phyloP scores from a whole-genome alignment of 1,139 yeast species.

The Blastobotrys serpentis region DNA sequence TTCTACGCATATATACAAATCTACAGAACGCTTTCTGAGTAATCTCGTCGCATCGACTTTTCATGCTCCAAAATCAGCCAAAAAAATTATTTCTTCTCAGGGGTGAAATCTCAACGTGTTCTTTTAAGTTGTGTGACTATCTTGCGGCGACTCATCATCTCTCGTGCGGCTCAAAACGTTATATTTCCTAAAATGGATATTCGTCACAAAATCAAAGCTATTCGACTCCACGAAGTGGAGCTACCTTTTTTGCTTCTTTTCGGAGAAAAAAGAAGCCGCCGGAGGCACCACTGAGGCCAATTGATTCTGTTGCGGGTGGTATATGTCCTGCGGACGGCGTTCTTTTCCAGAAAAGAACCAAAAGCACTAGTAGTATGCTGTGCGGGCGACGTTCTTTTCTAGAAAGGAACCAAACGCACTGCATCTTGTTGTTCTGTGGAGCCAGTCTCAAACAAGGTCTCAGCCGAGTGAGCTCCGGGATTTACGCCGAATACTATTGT shows the following conservation, averaged over 20 bases:
- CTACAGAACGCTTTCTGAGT: too few relatives aligned
- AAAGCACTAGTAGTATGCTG: neutral
- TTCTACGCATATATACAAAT: too few relatives aligned
- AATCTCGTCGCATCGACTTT: too few relatives aligned
- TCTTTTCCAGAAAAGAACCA: neutral
- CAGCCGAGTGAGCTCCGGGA: too few relatives aligned
- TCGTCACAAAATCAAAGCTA: neutral
- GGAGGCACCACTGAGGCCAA: too few relatives aligned
- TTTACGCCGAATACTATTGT: too few relatives aligned
- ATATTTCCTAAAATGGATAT: neutral
- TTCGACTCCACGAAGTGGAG: too few relatives aligned
- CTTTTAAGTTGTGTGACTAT: too few relatives aligned
- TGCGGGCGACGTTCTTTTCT: neutral
- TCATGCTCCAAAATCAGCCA: too few relatives aligned
- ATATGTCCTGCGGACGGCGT: neutral
- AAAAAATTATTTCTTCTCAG: neutral
- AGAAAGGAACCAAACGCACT: conserved; percentile 1
- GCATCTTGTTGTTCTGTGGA: too few relatives aligned
- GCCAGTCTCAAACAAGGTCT: too few relatives aligned
- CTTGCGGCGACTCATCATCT: neutral
- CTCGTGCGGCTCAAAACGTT: neutral
- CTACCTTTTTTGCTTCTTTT: neutral
- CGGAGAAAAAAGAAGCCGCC: too few relatives aligned
- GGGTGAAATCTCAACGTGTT: neutral
- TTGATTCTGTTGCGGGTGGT: neutral